These are phyloP conservation scores for Podaxis sp. DNA, from an alignment of 768 basidiomycete species.

Conservation along the genomic window DNA sequence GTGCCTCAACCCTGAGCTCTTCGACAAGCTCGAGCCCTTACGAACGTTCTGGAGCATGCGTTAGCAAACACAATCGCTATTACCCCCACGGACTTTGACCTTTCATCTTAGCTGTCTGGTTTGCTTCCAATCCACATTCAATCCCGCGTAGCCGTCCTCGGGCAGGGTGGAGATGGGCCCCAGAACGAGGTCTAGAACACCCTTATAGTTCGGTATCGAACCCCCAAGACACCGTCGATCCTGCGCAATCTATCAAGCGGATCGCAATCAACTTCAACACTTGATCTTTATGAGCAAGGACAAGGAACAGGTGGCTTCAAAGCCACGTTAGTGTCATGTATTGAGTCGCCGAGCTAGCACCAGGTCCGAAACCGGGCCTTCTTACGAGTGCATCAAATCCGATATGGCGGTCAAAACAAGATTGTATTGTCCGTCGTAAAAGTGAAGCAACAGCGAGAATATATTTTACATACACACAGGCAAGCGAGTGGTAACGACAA, in stretches of 20 bases:
- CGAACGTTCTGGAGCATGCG: conserved; percentile 35
- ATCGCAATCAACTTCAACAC: conserved; percentile 38
- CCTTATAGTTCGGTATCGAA: conserved; percentile 36
- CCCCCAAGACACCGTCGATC: not conserved
- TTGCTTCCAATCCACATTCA: conserved; percentile 56
- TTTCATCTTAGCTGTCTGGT: conserved; percentile 66
- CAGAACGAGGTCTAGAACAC: conserved; percentile 56
- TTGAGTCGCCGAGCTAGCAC: not conserved
- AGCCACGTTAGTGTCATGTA: not conserved
- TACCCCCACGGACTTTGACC: conserved; percentile 42
- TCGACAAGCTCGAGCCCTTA: conserved; percentile 36
- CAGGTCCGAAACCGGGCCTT: no score
- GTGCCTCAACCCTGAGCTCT: no score
- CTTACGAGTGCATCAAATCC: not conserved
- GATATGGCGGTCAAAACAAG: not conserved
- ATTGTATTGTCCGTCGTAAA: not conserved
- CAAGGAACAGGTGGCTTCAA: not conserved
- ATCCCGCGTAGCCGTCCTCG: conserved; percentile 60
- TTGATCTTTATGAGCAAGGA: conserved; percentile 18
- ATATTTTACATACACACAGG: conserved; percentile 7
- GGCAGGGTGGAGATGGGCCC: conserved; percentile 39
- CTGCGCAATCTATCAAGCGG: conserved; percentile 26
- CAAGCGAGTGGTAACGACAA: not conserved
- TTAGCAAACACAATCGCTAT: conserved; percentile 63
- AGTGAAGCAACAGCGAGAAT: not conserved